A percentile compares a stretch with the other conserved stretches of the same genome.
Evolutionary conservation across 495 filamentous ascomycete genomes (phyloP).

Genomic region (Aspergillus avenaceus): DNA sequence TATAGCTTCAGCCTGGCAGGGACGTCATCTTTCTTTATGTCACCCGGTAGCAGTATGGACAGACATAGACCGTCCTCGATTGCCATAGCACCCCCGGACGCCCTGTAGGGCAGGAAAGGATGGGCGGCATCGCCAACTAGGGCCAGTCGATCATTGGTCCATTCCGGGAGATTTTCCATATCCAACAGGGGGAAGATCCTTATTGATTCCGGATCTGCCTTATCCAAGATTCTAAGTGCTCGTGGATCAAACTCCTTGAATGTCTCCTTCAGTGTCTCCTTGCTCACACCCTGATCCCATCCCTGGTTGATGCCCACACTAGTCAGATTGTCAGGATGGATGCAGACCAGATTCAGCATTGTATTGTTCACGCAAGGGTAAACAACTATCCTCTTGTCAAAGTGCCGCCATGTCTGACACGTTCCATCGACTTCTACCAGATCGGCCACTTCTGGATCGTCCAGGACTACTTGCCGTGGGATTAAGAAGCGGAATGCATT

Average conservation of each 20-base stretch:
- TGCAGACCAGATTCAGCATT: constrained; percentile 56
- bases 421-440: constrained; percentile 36
- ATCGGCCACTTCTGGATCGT: constrained; percentile 42
- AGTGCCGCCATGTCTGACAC: constrained; percentile 45
- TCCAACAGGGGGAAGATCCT: constrained; percentile 59
- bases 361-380: constrained; percentile 55
- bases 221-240: constrained; percentile 40
- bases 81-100: constrained; percentile 53
- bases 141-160: constrained; percentile 45
- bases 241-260: constrained; percentile 47
- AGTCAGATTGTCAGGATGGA: constrained; percentile 49
- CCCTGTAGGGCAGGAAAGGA: constrained; percentile 55
- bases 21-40: constrained; percentile 36
- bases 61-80: constrained; percentile 61
- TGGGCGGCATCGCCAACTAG: constrained; percentile 62
- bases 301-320: constrained; percentile 20
- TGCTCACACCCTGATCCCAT: constrained; percentile 44
- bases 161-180: constrained; percentile 52
- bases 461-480: constrained; percentile 33
- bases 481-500: constrained; percentile 62
- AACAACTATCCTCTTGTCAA: constrained; percentile 52
- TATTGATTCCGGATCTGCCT: constrained; percentile 44
- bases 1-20: constrained; percentile 53
- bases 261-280: constrained; percentile 44
- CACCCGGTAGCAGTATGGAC: constrained; percentile 45